Percentiles rank a stretch among this genome's conserved stretches.
phyloP scores from a whole-genome alignment of 257 asterid species.

The Plantago elongata region DNA sequence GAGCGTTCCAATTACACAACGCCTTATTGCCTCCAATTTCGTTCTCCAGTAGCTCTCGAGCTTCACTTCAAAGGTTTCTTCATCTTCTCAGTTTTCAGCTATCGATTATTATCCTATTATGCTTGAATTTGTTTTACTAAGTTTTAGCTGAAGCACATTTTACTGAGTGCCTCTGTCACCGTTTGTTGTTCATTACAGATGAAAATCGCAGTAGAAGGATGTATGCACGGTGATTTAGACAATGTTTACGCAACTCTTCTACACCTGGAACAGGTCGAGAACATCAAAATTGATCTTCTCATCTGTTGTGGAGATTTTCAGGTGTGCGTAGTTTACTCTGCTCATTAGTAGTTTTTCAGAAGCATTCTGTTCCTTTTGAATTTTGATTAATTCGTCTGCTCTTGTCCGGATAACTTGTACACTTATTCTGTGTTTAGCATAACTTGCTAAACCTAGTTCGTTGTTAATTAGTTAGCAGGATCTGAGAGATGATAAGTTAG shows the following conservation, averaged over 20 bases:
- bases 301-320: slow-evolving; percentile 97
- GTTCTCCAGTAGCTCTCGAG: no score
- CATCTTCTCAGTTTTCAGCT: not conserved
- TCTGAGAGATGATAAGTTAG: no score
- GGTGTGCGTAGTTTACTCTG: slow-evolving; percentile 30
- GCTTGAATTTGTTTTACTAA: no score
- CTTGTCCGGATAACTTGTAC: not conserved
- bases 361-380: not conserved
- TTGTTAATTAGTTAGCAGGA: no score
- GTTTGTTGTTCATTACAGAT: slow-evolving; percentile 32
- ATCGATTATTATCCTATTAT: no score
- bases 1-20: no score
- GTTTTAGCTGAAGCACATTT: no score
- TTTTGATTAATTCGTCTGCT: not conserved
- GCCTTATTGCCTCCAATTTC: no score
- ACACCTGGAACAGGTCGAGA: slow-evolving; percentile 72
- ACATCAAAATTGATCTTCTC: slow-evolving; percentile 74
- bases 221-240: slow-evolving; percentile 97
- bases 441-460: no score
- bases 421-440: no score
- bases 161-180: no score
- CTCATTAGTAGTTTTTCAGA: no score
- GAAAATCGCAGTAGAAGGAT: slow-evolving; percentile 96
- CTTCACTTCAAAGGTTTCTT: not conserved
- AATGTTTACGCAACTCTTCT: slow-evolving; percentile 73